Conservation (phyloP, 257 asterid species). For the Scutellaria galericulata region DNA sequence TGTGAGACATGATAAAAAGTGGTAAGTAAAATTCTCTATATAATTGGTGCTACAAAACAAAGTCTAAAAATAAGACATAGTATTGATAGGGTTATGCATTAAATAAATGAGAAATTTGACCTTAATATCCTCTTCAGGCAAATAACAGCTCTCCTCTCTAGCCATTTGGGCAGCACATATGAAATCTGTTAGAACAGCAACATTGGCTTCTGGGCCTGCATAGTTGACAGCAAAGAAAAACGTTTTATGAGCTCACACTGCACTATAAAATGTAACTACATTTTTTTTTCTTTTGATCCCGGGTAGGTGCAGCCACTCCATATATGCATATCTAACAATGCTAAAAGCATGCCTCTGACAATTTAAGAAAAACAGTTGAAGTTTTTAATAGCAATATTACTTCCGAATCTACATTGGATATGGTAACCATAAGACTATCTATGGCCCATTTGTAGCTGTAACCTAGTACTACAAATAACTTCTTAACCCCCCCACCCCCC, state of each 20-base stretch:
- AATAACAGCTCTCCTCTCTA: constrained; percentile 57
- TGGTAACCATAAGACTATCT: background rate
- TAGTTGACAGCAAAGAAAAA: constrained; percentile 34
- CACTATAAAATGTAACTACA: background rate
- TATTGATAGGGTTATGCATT: background rate
- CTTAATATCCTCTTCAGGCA: constrained; percentile 62
- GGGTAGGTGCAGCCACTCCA: constrained; percentile 1
- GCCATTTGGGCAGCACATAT: constrained; percentile 84
- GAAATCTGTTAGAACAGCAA: constrained; percentile 61
- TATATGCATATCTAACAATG: background rate
- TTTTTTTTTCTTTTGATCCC: background rate
- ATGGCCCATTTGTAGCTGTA: background rate
- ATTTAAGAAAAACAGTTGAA: background rate
- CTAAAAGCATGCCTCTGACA: constrained; percentile 8
- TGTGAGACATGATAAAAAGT: constrained; percentile 35
- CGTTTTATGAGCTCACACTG: constrained; percentile 3
- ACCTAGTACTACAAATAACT: background rate
- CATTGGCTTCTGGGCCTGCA: constrained; percentile 70
- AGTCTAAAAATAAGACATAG: background rate
- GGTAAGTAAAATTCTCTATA: background rate
- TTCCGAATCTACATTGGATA: background rate
- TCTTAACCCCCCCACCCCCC: no score
- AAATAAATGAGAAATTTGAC: constrained; percentile 43
- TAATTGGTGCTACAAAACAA: background rate
- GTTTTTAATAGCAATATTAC: background rate